phyloP scores from a whole-genome alignment of 148 eudicot species.

The Dysphania ambrosioides region DNA sequence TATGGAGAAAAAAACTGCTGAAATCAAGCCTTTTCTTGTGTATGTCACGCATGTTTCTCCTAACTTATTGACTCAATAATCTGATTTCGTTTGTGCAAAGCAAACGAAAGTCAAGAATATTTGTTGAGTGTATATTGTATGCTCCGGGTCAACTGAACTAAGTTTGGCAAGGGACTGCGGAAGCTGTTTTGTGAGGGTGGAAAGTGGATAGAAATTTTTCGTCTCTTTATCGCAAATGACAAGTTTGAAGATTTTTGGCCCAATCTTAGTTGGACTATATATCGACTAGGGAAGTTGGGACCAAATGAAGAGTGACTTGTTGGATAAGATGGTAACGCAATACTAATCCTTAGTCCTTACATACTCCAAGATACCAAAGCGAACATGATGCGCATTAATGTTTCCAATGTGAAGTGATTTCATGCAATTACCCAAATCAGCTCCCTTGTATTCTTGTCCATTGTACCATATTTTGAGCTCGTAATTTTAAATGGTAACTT shows the following conservation, averaged over 20 bases:
- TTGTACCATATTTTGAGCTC: too few species aligned
- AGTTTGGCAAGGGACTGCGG: not conserved
- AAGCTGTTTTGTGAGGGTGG: slow-evolving; percentile 9
- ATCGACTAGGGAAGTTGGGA: not conserved
- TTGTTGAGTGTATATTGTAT: not conserved
- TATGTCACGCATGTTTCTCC: not conserved
- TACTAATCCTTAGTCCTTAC: not conserved
- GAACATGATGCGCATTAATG: too few species aligned
- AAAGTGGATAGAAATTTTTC: slow-evolving; percentile 4
- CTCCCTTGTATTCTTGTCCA: too few species aligned
- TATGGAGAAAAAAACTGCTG: not conserved
- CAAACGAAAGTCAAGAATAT: slow-evolving; percentile 1
- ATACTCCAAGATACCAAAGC: too few species aligned
- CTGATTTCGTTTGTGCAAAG: not conserved
- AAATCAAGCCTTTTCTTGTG: not conserved
- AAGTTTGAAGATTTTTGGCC: slow-evolving; percentile 2
- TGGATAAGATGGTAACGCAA: slow-evolving; percentile 3
- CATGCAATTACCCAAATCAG: too few species aligned
- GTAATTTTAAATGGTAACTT: too few species aligned
- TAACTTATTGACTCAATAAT: not conserved
- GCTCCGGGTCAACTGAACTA: not conserved
- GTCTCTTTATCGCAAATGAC: not conserved
- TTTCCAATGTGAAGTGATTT: too few species aligned
- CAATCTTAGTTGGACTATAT: not conserved
- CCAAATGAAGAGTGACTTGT: not conserved